Evolutionary conservation across 371 early-diverging fungal genomes (phyloP).

Genomic region (Umbelopsis sp.): DNA sequence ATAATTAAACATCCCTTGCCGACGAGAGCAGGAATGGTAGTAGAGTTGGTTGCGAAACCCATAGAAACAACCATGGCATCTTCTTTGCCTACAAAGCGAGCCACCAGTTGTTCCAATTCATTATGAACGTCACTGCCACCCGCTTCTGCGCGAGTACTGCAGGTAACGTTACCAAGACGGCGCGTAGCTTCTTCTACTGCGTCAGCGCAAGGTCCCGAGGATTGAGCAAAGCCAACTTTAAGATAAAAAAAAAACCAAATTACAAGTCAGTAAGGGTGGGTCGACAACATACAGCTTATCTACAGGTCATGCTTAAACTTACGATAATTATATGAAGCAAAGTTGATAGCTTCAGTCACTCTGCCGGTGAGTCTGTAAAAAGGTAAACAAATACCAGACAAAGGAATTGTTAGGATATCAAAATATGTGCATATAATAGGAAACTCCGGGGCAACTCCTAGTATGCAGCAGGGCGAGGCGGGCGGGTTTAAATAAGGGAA

Average conservation of each 20-base stretch:
- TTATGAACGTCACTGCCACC: constrained; percentile 63
- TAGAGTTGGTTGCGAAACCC: constrained; percentile 98
- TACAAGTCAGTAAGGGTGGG: too few relatives aligned
- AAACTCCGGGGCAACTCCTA: constrained; percentile 9
- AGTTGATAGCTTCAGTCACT: constrained; percentile 85
- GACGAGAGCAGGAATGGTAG: constrained; percentile 93
- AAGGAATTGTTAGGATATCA: constrained; percentile 5
- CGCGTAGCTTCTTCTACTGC: constrained; percentile 79
- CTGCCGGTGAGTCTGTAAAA: constrained; percentile 75
- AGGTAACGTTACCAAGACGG: constrained; percentile 68
- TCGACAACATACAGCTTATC: neutral
- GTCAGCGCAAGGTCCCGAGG: constrained; percentile 91
- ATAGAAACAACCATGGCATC: constrained; percentile 46
- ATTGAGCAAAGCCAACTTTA: constrained; percentile 76
- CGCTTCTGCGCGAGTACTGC: constrained; percentile 76
- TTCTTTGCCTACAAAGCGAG: constrained; percentile 78
- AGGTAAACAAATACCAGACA: neutral
- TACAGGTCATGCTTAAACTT: neutral
- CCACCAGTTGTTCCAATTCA: constrained; percentile 91
- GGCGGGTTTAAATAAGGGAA: neutral
- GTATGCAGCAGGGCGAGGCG: neutral
- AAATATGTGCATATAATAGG: constrained; percentile 1
- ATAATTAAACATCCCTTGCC: constrained; percentile 93
- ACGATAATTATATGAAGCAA: constrained; percentile 98
- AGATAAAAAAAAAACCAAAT: too few relatives aligned